phyloP scores from a whole-genome alignment of 2,329 filamentous ascomycete genomes.

The Neofusicoccum umdonicola region DNA sequence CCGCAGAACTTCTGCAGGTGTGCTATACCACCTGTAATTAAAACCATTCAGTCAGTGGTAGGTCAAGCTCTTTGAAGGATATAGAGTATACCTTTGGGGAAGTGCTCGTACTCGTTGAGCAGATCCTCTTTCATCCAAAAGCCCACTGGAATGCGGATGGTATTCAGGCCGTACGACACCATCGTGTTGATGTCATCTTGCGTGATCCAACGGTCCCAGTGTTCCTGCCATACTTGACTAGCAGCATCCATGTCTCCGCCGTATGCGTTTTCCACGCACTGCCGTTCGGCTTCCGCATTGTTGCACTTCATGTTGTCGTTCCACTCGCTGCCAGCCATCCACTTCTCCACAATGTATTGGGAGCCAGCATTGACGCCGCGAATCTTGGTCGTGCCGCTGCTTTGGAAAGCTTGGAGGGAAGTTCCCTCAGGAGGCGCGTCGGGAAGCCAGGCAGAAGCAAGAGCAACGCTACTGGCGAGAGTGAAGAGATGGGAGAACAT shows the following conservation, averaged over 20 bases:
- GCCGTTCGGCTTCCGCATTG: slow-evolving; percentile 49
- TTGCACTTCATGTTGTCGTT: slow-evolving; percentile 46
- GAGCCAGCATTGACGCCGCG: slow-evolving; percentile 57
- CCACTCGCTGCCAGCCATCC: slow-evolving; percentile 53
- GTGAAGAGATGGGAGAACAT: too few species aligned
- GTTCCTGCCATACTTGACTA: slow-evolving; percentile 48
- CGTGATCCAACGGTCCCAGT: slow-evolving; percentile 54
- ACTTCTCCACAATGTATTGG: slow-evolving; percentile 54
- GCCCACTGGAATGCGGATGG: slow-evolving; percentile 54
- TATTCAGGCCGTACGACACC: slow-evolving; percentile 50
- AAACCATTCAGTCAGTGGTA: not conserved
- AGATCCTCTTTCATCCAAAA: slow-evolving; percentile 56
- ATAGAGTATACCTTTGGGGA: slow-evolving; percentile 37
- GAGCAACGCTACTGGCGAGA: too few species aligned
- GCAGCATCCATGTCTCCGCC: slow-evolving; percentile 33
- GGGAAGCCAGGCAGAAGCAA: too few species aligned
- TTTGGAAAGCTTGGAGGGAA: too few species aligned
- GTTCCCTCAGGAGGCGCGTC: too few species aligned
- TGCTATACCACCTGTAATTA: slow-evolving; percentile 38
- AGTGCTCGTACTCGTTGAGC: slow-evolving; percentile 50
- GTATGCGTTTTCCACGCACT: slow-evolving; percentile 44
- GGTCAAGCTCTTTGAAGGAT: not conserved
- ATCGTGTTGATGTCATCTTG: slow-evolving; percentile 51
- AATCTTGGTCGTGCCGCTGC: slow-evolving; percentile 28
- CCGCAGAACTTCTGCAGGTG: slow-evolving; percentile 49